Base-by-base conservation (phyloP, 73 alveolate species). In the Halteria grandinella region DNA sequence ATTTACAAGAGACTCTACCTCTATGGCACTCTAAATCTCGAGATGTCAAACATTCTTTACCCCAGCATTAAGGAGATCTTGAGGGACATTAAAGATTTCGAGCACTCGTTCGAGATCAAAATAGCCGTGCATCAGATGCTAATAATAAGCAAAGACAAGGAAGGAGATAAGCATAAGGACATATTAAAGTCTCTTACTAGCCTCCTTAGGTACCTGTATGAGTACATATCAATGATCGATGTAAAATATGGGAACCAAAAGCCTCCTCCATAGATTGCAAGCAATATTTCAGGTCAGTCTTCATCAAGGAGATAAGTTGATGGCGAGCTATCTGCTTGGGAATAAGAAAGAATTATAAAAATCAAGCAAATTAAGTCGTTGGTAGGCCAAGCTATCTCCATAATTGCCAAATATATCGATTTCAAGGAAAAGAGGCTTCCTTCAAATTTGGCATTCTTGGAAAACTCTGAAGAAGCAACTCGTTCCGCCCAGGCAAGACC, bases 1-100 rank as follows among this genome's bases (percentile, higher is more conserved):
- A 24, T 60, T 1, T 60, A 60, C 41, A 60, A 60, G 43, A 60
- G 77, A 60, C 43, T 60, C 77, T 40, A 40, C 48, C 1, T 37
- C 17, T 60, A 11, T 39, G 77, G 77, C 1, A 1, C 43, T 14
- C 27, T 40, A 60, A 60, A 60, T 37, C n/a, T 4, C 20, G 77
- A 60, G 1, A 18, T 60, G 8, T 36, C 59, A 8, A 60, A 34
- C 18, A 36, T 40, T 21, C 77, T 60, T 20, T 60, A 60, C 27
- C 4, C n/a, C 1, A 14, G 1, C 32, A 10, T 60, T 25, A 8
- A 18, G n/a, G 77, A 60, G 7, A 10, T 37, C 12, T 3, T 36
- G 15, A 33, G 21, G 27, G 43, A 60, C 4, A 60, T 40, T 8
- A 4, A 10, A 12, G 43, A 24, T 1, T 25, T 24, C 25, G 77